A percentile compares a stretch with the other conserved stretches of the same genome.
These are phyloP conservation scores for Adansonia rubrostipa DNA, from an alignment of 441 rosid species.

Conservation along the genomic window DNA sequence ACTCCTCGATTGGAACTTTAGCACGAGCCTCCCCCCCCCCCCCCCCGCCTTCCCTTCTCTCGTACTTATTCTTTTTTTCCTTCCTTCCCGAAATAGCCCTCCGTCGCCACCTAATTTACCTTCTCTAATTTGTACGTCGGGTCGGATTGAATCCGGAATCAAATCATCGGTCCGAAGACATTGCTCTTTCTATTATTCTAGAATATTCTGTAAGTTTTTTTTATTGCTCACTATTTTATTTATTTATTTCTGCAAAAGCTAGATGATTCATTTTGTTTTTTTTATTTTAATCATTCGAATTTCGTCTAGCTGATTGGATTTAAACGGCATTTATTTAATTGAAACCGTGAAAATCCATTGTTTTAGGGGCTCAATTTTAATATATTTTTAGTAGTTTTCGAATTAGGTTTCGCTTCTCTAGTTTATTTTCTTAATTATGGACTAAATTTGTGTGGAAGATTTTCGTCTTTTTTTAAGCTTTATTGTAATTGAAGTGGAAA, in stretches of 20 bases:
- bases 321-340: not conserved
- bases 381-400: not conserved
- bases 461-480: not conserved
- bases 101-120: constrained; percentile 30
- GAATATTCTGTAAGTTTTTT: constrained; percentile 38
- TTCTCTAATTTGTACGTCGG: constrained; percentile 7
- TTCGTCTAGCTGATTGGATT: constrained; percentile 2
- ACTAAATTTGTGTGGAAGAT: not conserved
- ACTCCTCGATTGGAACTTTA: constrained; percentile 31
- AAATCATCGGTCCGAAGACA: constrained; percentile 24
- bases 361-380: not conserved
- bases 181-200: constrained; percentile 26
- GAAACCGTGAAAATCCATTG: not conserved
- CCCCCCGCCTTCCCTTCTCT: constrained; percentile 24
- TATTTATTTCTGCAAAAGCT: constrained; percentile 8
- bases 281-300: not conserved
- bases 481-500: not conserved
- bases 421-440: not conserved
- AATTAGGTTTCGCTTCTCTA: not conserved
- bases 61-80: not conserved
- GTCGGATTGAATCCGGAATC: constrained; percentile 25
- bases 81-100: constrained; percentile 37
- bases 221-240: not conserved
- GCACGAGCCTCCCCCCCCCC: constrained; percentile 44
- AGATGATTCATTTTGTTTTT: not conserved